Evolutionary conservation across 345 rosid genomes (phyloP).

Genomic region (Rubroshorea leprosula): DNA sequence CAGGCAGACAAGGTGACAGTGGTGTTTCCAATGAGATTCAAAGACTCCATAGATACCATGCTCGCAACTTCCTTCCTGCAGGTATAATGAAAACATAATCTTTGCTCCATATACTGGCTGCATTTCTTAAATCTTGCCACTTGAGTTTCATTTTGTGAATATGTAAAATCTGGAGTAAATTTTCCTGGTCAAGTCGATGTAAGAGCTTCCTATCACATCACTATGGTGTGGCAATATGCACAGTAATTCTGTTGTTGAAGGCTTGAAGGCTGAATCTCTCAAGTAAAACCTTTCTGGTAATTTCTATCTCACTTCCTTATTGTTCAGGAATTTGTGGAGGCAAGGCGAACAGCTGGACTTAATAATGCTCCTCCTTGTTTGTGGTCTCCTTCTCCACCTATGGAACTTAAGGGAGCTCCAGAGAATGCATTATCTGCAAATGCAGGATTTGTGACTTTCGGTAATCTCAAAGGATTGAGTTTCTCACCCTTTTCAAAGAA

Average conservation of each 20-base stretch:
- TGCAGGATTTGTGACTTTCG: conserved; percentile 96
- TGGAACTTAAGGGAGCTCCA: conserved; percentile 65
- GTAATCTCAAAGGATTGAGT: conserved; percentile 32
- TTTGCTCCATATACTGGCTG: neutral
- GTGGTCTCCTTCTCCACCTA: conserved; percentile 77
- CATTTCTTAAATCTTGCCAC: neutral
- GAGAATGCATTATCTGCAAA: conserved; percentile 70
- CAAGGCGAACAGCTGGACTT: conserved; percentile 76
- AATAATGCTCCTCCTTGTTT: conserved; percentile 78
- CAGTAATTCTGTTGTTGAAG: neutral
- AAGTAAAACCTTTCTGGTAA: neutral
- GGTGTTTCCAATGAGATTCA: conserved; percentile 93
- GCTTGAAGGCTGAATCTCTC: neutral
- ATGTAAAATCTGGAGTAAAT: too few species aligned
- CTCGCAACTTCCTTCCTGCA: conserved; percentile 88
- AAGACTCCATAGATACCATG: conserved; percentile 67
- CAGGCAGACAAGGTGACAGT: conserved; percentile 89
- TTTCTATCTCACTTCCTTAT: conserved; percentile 3
- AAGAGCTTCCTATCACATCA: neutral
- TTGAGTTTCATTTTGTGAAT: neutral
- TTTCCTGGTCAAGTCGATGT: too few species aligned
- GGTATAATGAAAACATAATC: conserved; percentile 33
- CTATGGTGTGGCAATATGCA: neutral
- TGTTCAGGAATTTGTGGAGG: conserved; percentile 83
- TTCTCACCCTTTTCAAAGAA: neutral